phyloP scores from a whole-genome alignment of 2,329 filamentous ascomycete species.

The Blumeria hordei region DNA sequence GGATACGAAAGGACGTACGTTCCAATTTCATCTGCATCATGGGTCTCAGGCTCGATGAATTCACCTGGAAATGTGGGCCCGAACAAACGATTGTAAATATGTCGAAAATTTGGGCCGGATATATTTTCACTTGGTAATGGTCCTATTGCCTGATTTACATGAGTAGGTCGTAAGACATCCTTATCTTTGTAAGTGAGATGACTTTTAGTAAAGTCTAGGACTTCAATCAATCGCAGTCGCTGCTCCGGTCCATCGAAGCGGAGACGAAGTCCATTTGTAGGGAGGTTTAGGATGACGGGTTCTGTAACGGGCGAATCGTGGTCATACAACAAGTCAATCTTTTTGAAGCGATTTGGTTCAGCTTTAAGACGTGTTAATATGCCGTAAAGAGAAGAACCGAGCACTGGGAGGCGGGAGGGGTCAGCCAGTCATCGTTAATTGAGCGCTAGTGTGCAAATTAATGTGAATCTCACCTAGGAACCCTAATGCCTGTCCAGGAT shows the following conservation, averaged over 20 bases:
- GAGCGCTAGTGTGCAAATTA: background rate
- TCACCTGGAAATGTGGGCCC: constrained; percentile 88
- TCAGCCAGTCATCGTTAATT: constrained; percentile 4
- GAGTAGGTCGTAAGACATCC: constrained; percentile 46
- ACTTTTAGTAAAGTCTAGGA: constrained; percentile 71
- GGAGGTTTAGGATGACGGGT: constrained; percentile 52
- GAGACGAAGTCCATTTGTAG: constrained; percentile 66
- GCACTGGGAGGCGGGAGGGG: constrained; percentile 26
- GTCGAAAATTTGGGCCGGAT: constrained; percentile 53
- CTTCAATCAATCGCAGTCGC: constrained; percentile 70
- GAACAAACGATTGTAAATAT: constrained; percentile 82
- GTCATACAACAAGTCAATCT: constrained; percentile 64
- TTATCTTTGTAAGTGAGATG: constrained; percentile 61
- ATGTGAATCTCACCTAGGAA: constrained; percentile 11
- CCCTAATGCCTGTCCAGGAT: constrained; percentile 35
- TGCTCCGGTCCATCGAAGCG: constrained; percentile 90
- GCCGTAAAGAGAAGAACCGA: constrained; percentile 81
- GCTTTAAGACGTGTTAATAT: constrained; percentile 70
- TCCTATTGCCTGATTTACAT: constrained; percentile 13
- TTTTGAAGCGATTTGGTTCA: constrained; percentile 59
- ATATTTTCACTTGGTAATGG: constrained; percentile 13
- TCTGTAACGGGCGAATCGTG: constrained; percentile 47
- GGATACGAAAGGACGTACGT: constrained; percentile 86
- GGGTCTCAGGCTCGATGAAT: constrained; percentile 43
- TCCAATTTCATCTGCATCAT: constrained; percentile 30